Conservation (phyloP, 2,329 filamentous ascomycete species). For the Penicillium brevicompactum region DNA sequence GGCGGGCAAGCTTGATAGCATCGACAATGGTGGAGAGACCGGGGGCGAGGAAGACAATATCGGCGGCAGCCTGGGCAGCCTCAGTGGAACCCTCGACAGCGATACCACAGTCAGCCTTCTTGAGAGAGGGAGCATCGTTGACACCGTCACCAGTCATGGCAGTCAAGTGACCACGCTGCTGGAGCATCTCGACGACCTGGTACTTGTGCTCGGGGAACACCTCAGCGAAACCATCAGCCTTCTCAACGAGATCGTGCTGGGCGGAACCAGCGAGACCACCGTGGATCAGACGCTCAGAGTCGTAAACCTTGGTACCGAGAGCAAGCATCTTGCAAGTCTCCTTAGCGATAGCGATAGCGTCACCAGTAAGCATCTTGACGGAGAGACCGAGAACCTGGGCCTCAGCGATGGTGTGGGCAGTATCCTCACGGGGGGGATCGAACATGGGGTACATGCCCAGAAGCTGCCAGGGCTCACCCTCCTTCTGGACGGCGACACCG, state of each 20-base stretch:
- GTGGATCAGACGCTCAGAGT: constrained; percentile 75
- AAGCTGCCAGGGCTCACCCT: constrained; percentile 71
- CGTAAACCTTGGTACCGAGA: constrained; percentile 78
- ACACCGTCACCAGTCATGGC: constrained; percentile 78
- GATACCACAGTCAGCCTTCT: constrained; percentile 74
- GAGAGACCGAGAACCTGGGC: constrained; percentile 74
- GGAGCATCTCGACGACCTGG: constrained; percentile 73
- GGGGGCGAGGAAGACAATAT: constrained; percentile 74
- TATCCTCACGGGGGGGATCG: constrained; percentile 77
- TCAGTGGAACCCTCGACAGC: constrained; percentile 73
- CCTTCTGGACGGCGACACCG: constrained; percentile 76
- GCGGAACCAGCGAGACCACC: constrained; percentile 71
- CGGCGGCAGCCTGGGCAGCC: constrained; percentile 71
- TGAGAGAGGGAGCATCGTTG: constrained; percentile 72
- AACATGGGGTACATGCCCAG: constrained; percentile 80
- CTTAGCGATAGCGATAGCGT: constrained; percentile 77
- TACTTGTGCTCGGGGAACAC: constrained; percentile 78
- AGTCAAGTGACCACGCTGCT: constrained; percentile 71
- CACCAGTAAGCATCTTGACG: constrained; percentile 81
- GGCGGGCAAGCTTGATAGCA: constrained; percentile 72
- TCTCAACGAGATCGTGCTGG: constrained; percentile 72
- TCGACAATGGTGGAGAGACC: constrained; percentile 72
- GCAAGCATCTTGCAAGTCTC: constrained; percentile 82
- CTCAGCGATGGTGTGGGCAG: constrained; percentile 75
- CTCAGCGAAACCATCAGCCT: constrained; percentile 72